Evolutionary conservation across 2,329 filamentous ascomycete species (phyloP).

Genomic region (Coleophoma crateriformis): DNA sequence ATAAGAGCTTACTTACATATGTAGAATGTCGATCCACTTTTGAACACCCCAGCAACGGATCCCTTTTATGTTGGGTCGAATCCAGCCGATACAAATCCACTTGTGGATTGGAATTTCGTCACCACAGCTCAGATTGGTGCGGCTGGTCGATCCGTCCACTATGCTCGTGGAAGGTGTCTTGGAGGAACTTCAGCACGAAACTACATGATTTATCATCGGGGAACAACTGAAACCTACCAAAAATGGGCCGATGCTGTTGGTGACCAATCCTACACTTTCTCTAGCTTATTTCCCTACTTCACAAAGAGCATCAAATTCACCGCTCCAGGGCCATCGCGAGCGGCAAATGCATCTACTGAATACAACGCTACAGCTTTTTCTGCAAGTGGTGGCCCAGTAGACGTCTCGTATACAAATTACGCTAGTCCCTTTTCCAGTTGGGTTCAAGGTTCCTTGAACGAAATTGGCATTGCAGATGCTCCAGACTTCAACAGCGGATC

Average conservation of each 20-base stretch:
- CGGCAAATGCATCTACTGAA: not conserved
- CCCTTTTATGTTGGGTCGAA: not conserved
- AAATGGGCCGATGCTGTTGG: not conserved
- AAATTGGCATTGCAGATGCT: slow-evolving; percentile 8
- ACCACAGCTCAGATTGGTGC: not conserved
- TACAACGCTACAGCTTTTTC: not conserved
- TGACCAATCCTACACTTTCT: not conserved
- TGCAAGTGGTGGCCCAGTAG: not conserved
- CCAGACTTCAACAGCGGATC: slow-evolving; percentile 15
- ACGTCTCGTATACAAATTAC: not conserved
- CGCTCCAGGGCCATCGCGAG: not conserved
- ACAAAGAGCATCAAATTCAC: not conserved
- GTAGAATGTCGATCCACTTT: not conserved
- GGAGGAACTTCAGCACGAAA: not conserved
- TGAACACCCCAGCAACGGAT: not conserved
- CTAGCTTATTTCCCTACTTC: not conserved
- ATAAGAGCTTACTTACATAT: no score
- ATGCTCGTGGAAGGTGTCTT: not conserved
- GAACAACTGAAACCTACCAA: not conserved
- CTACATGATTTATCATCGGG: not conserved
- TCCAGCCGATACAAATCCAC: not conserved
- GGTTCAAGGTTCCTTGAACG: slow-evolving; percentile 6
- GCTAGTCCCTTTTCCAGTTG: not conserved
- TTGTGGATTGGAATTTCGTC: not conserved
- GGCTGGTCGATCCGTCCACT: not conserved